phyloP scores from a whole-genome alignment of 805 yeast genomes.

The Saccharomycopsis schoenii region DNA sequence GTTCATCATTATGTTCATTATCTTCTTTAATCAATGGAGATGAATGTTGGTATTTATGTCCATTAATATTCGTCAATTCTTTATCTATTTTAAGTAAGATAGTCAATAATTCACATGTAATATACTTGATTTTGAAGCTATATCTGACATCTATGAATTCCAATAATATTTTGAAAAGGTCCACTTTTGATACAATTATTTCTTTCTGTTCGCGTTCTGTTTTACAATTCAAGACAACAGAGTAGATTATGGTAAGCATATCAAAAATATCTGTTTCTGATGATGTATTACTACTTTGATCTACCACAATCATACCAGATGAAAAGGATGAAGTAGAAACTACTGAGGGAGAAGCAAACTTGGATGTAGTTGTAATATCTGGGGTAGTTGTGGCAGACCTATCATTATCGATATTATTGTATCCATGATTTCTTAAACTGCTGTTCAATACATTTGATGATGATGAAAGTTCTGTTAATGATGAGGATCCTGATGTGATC shows the following conservation, averaged over 20 bases:
- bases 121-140: constrained; percentile 14
- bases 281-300: background rate
- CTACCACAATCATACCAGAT: background rate
- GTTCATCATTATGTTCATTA: background rate
- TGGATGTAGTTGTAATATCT: background rate
- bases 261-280: constrained; percentile 10
- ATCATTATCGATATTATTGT: background rate
- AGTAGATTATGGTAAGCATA: constrained; percentile 15
- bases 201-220: constrained; percentile 11
- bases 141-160: constrained; percentile 9
- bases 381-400: background rate
- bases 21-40: background rate
- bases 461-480: background rate
- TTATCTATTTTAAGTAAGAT: constrained; percentile 64
- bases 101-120: constrained; percentile 25
- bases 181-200: constrained; percentile 5
- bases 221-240: constrained; percentile 11
- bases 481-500: background rate
- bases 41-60: background rate
- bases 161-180: constrained; percentile 7
- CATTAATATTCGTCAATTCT: constrained; percentile 1
- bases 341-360: background rate
- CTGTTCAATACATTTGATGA: background rate
- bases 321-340: background rate
- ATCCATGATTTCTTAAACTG: background rate